These are phyloP conservation scores for Blastomyces gilchristii DNA, from an alignment of 2,329 filamentous ascomycete species.

Conservation along the genomic window DNA sequence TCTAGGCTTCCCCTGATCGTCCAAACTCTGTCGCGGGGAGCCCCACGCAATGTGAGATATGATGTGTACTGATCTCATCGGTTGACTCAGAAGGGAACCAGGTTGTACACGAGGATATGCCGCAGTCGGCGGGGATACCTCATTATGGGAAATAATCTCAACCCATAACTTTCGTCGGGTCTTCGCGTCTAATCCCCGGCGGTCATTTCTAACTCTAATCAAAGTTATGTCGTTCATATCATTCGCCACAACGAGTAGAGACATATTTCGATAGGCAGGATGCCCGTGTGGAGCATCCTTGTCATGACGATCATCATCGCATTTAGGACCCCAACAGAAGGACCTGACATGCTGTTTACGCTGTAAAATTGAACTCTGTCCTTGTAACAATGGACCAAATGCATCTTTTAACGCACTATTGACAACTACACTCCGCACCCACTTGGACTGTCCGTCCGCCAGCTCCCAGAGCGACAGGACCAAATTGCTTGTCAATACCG, in stretches of 20 bases:
- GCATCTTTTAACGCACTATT: constrained; percentile 40
- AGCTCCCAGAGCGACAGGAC: constrained; percentile 48
- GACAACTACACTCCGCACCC: constrained; percentile 44
- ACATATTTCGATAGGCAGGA: constrained; percentile 24
- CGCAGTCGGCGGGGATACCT: constrained; percentile 13
- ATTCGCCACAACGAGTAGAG: constrained; percentile 30
- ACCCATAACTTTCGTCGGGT: constrained; percentile 15
- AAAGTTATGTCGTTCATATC: constrained; percentile 31
- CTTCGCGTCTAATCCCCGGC: constrained; percentile 2
- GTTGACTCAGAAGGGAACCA: constrained; percentile 24
- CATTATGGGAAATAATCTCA: constrained; percentile 21
- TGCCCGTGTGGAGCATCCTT: background rate
- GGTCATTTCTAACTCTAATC: constrained; percentile 18
- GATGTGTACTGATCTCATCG: constrained; percentile 20
- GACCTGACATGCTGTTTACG: constrained; percentile 30
- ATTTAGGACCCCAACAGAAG: constrained; percentile 32
- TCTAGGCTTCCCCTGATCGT: background rate
- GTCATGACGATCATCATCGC: background rate
- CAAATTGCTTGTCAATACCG: constrained; percentile 47
- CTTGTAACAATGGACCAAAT: constrained; percentile 22
- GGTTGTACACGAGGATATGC: constrained; percentile 17
- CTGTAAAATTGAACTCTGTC: constrained; percentile 18
- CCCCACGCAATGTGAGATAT: constrained; percentile 25
- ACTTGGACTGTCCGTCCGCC: constrained; percentile 37
- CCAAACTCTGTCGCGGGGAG: constrained; percentile 22